Conservation (phyloP, 805 yeast species). For the Ogataea chonburiensis region DNA sequence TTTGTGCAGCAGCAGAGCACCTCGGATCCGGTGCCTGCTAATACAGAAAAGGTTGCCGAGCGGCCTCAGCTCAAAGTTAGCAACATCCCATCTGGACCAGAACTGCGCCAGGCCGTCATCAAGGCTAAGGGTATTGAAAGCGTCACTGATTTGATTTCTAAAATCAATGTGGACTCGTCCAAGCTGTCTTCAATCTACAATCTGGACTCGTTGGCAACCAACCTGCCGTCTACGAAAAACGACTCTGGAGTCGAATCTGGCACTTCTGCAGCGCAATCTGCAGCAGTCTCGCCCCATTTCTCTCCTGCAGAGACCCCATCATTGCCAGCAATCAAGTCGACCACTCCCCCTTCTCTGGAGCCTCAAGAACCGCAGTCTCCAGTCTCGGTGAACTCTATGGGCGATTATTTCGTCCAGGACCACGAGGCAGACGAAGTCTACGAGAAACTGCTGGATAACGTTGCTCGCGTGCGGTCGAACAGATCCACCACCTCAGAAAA, state of each 20-base stretch:
- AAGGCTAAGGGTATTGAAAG: constrained; percentile 74
- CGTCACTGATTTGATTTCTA: constrained; percentile 63
- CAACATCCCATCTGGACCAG: constrained; percentile 51
- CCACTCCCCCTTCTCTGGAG: constrained; percentile 1
- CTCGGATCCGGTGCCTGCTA: constrained; percentile 13
- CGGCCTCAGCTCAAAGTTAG: constrained; percentile 30
- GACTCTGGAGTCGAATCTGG: neutral
- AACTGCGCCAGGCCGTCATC: constrained; percentile 59
- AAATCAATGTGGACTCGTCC: constrained; percentile 51
- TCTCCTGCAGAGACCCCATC: constrained; percentile 2
- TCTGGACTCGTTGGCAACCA: constrained; percentile 1
- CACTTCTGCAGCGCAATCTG: neutral
- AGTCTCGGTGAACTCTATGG: constrained; percentile 25
- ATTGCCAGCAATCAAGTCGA: constrained; percentile 4
- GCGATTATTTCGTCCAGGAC: constrained; percentile 18
- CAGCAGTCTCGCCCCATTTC: constrained; percentile 2
- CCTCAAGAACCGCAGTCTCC: constrained; percentile 25
- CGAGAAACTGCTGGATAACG: constrained; percentile 67
- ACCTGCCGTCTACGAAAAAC: constrained; percentile 2
- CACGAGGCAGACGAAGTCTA: constrained; percentile 67
- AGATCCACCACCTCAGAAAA: constrained; percentile 24
- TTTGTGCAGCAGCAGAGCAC: constrained; percentile 63
- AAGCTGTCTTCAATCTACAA: constrained; percentile 30
- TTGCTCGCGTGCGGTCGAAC: constrained; percentile 62
- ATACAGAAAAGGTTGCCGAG: constrained; percentile 4